Evolutionary conservation across 2,329 filamentous ascomycete genomes (phyloP).

Genomic region (Colletotrichum lupini): DNA sequence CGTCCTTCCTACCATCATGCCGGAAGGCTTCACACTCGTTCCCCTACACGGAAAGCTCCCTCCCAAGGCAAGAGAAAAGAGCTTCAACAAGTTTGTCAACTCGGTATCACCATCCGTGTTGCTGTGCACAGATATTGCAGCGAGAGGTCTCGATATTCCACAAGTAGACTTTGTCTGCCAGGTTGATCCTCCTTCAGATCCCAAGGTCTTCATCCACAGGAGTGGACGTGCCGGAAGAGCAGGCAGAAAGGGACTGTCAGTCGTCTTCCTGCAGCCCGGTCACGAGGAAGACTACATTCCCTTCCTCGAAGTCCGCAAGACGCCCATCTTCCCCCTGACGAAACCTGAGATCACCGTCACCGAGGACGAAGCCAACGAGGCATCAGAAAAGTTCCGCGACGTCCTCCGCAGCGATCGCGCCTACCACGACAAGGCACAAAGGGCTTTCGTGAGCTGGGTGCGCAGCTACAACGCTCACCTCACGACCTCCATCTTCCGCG

Average conservation of each 20-base stretch:
- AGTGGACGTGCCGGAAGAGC: conserved; percentile 91
- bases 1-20: conserved; percentile 79
- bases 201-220: conserved; percentile 95
- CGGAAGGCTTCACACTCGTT: conserved; percentile 74
- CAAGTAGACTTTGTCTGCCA: conserved; percentile 92
- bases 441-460: conserved; percentile 93
- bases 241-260: conserved; percentile 84
- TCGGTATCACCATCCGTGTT: conserved; percentile 82
- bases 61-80: conserved; percentile 87
- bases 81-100: conserved; percentile 83
- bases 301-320: conserved; percentile 88
- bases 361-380: conserved; percentile 67
- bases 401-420: conserved; percentile 63
- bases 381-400: conserved; percentile 70
- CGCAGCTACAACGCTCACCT: conserved; percentile 92
- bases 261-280: conserved; percentile 87
- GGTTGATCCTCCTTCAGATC: conserved; percentile 84
- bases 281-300: conserved; percentile 90
- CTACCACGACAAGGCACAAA: conserved; percentile 87
- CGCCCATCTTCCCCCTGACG: conserved; percentile 76
- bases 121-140: conserved; percentile 91
- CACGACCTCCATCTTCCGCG: conserved; percentile 89
- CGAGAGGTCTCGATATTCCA: conserved; percentile 90
- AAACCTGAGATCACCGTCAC: conserved; percentile 67
- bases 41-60: conserved; percentile 94